Evolutionary conservation across 805 yeast species (phyloP).

Genomic region (Teunomyces atbi): DNA sequence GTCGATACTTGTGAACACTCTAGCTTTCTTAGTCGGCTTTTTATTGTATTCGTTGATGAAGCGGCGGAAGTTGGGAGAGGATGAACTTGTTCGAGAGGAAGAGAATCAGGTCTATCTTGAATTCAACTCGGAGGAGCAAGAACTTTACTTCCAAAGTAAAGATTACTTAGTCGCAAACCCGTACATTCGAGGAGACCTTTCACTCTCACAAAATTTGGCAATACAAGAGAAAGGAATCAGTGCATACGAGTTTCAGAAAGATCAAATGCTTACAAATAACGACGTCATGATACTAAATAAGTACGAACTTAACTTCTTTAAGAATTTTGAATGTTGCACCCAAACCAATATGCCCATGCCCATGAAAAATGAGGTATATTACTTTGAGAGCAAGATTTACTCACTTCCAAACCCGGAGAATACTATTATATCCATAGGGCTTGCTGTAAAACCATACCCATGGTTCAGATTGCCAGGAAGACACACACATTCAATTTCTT

Average conservation of each 20-base stretch:
- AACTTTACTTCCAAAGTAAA: constrained; percentile 64
- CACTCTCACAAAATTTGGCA: constrained; percentile 57
- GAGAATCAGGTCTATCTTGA: constrained; percentile 55
- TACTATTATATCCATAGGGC: constrained; percentile 68
- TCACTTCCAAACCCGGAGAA: constrained; percentile 58
- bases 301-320: constrained; percentile 55
- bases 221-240: constrained; percentile 85
- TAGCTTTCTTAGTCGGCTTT: not conserved
- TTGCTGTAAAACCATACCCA: constrained; percentile 88
- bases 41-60: constrained; percentile 5
- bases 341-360: constrained; percentile 88
- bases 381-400: constrained; percentile 84
- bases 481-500: constrained; percentile 79
- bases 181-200: constrained; percentile 40
- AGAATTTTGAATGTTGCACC: constrained; percentile 61
- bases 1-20: not conserved
- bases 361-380: constrained; percentile 76
- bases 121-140: constrained; percentile 67
- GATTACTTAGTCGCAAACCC: constrained; percentile 41
- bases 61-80: constrained; percentile 38
- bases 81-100: constrained; percentile 57
- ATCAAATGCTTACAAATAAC: constrained; percentile 52
- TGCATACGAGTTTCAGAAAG: constrained; percentile 85
- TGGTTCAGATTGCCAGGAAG: constrained; percentile 91
- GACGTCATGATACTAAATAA: constrained; percentile 64